Conservation (phyloP, 2,329 filamentous ascomycete genomes). For the Phyllosticta citribraziliensis region DNA sequence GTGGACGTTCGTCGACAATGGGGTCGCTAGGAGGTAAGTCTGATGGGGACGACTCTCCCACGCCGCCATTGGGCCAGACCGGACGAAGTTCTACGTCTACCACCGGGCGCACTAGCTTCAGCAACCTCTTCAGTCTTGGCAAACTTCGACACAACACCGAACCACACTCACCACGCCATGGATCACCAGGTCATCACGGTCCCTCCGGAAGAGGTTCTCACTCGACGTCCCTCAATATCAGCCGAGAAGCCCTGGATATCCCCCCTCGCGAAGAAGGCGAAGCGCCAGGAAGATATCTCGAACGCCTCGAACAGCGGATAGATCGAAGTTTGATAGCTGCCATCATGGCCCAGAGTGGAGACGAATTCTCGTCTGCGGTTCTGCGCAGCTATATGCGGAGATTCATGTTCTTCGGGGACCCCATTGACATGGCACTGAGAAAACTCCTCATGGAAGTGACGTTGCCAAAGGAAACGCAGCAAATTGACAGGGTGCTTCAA, state of each 20-base stretch:
- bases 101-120: constrained; percentile 81
- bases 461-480: constrained; percentile 91
- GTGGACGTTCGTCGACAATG: constrained; percentile 81
- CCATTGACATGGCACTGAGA: constrained; percentile 94
- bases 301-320: constrained; percentile 69
- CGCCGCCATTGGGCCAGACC: constrained; percentile 33
- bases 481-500: constrained; percentile 89
- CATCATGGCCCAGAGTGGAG: constrained; percentile 74
- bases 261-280: constrained; percentile 80
- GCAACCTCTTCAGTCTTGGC: constrained; percentile 70
- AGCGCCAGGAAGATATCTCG: constrained; percentile 79
- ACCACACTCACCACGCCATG: constrained; percentile 49
- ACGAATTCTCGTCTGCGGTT: constrained; percentile 73
- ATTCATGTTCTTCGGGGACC: constrained; percentile 91
- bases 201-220: constrained; percentile 69
- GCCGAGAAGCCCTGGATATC: constrained; percentile 57
- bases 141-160: constrained; percentile 78
- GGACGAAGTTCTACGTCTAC: constrained; percentile 72
- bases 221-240: constrained; percentile 71
- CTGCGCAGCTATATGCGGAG: constrained; percentile 90
- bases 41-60: constrained; percentile 58
- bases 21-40: constrained; percentile 69
- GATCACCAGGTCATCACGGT: constrained; percentile 48
- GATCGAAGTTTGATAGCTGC: constrained; percentile 76
- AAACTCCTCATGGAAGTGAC: constrained; percentile 96